Evolutionary conservation across 1,139 yeast species (phyloP).

Genomic region (Zhuliangozyma parablackwelliae): DNA sequence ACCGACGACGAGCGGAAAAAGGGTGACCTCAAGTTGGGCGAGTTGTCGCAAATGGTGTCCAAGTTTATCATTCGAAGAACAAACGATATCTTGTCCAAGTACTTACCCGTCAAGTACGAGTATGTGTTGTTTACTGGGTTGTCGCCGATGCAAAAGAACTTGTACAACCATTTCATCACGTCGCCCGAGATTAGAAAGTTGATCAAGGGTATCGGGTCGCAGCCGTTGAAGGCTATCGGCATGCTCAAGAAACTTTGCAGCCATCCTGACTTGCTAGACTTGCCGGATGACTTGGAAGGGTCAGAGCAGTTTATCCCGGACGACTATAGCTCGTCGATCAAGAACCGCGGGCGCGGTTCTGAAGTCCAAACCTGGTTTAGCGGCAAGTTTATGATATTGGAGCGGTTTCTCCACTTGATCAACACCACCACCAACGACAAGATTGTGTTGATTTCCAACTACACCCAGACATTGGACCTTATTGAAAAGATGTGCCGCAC

Average conservation of each 20-base stretch:
- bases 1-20: constrained; percentile 68
- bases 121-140: constrained; percentile 89
- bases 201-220: constrained; percentile 69
- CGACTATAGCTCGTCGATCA: constrained; percentile 50
- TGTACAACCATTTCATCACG: constrained; percentile 72
- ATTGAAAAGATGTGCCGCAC: constrained; percentile 81
- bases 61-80: constrained; percentile 92
- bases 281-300: constrained; percentile 77
- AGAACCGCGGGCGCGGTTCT: constrained; percentile 33
- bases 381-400: constrained; percentile 62
- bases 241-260: constrained; percentile 84
- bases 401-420: constrained; percentile 73
- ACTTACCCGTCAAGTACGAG: constrained; percentile 91
- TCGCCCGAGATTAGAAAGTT: constrained; percentile 75
- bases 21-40: constrained; percentile 71
- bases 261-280: constrained; percentile 79
- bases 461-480: constrained; percentile 88
- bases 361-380: constrained; percentile 59
- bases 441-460: constrained; percentile 89
- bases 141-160: constrained; percentile 67
- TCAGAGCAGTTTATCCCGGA: constrained; percentile 64
- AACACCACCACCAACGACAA: constrained; percentile 83
- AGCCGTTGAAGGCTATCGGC: constrained; percentile 89
- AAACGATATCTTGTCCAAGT: constrained; percentile 88
- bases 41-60: constrained; percentile 73